phyloP scores from a whole-genome alignment of 805 yeast genomes.

The Saccharomyces mikatae region DNA sequence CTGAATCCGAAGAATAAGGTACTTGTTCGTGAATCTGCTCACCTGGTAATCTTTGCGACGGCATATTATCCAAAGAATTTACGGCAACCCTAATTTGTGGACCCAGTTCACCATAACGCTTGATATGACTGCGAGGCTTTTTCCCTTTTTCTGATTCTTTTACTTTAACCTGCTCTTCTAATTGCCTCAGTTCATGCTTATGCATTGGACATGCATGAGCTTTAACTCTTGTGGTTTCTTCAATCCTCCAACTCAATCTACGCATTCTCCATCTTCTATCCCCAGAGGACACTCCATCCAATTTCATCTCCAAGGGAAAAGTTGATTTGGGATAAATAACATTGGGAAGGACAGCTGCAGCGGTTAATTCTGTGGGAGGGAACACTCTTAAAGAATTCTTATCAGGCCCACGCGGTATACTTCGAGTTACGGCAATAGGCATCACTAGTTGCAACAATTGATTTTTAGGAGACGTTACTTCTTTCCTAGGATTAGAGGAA shows the following conservation, averaged over 20 bases:
- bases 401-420: constrained; percentile 74
- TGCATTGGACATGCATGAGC: constrained; percentile 54
- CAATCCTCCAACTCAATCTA: constrained; percentile 79
- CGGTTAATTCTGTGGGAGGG: constrained; percentile 90
- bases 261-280: constrained; percentile 86
- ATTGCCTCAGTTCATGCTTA: constrained; percentile 36
- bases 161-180: constrained; percentile 20
- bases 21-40: not conserved
- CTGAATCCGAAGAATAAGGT: not conserved
- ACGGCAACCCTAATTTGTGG: constrained; percentile 32
- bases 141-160: constrained; percentile 36
- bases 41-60: constrained; percentile 6
- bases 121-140: constrained; percentile 21
- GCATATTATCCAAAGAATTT: constrained; percentile 27
- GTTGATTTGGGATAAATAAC: constrained; percentile 82
- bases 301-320: constrained; percentile 72
- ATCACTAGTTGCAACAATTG: constrained; percentile 39
- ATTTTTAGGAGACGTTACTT: constrained; percentile 20
- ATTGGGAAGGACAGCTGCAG: constrained; percentile 80
- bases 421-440: constrained; percentile 68
- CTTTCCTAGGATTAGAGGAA: not conserved
- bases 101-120: constrained; percentile 34
- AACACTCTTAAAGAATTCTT: constrained; percentile 81
- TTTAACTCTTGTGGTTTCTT: constrained; percentile 65
- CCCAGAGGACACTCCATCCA: constrained; percentile 59